Percentiles rank a stretch among this genome's conserved stretches.
Conservation (phyloP, 1,139 yeast species). For the Nematodospora anomalae region DNA sequence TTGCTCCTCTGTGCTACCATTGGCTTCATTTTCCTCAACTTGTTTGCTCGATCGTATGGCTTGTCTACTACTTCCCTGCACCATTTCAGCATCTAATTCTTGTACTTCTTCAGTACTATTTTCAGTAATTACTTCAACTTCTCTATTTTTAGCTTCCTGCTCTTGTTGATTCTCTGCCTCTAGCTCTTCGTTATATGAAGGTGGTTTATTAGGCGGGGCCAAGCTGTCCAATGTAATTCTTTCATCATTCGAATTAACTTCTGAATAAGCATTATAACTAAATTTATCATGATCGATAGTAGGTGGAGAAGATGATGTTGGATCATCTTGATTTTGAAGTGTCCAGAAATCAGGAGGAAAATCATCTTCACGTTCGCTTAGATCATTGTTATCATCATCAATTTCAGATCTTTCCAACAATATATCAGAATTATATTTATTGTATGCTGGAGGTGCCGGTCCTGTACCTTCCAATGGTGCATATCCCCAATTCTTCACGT, state of each 20-base stretch:
- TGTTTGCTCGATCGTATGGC: too few relatives aligned
- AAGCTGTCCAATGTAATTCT: conserved; percentile 43
- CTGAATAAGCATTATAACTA: conserved; percentile 44
- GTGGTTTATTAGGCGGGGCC: conserved; percentile 35
- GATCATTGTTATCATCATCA: conserved; percentile 46
- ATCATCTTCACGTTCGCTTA: conserved; percentile 47
- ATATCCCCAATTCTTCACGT: conserved; percentile 66
- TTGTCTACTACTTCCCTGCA: too few relatives aligned
- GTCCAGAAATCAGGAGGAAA: conserved; percentile 61
- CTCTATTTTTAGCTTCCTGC: too few relatives aligned
- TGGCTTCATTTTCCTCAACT: not conserved
- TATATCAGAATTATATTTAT: conserved; percentile 54
- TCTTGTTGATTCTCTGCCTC: conserved; percentile 1
- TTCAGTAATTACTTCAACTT: too few relatives aligned
- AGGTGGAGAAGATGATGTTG: conserved; percentile 4
- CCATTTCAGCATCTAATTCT: too few relatives aligned
- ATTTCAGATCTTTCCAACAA: conserved; percentile 54
- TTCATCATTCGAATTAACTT: conserved; percentile 35
- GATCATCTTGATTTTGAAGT: conserved; percentile 20
- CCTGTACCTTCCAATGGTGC: conserved; percentile 60
- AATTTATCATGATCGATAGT: conserved; percentile 30
- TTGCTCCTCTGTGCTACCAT: too few relatives aligned
- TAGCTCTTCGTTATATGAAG: conserved; percentile 26
- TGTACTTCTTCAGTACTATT: too few relatives aligned
- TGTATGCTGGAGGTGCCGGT: conserved; percentile 64